phyloP scores from a whole-genome alignment of 306 rosid species.

The Gillenia trifoliata region DNA sequence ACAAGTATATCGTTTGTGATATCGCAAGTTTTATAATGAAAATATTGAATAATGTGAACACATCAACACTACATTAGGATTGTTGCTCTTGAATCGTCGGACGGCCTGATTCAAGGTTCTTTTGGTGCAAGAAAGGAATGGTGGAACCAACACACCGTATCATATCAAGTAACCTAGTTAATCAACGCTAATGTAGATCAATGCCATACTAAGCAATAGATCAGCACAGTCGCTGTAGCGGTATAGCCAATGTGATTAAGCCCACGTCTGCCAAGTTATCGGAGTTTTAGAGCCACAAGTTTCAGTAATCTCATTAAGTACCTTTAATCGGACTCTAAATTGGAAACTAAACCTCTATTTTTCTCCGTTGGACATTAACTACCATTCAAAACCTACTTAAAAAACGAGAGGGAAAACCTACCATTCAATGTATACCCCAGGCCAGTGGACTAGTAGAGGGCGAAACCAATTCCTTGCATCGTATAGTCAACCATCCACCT shows the following conservation, averaged over 20 bases:
- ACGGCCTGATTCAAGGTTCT: no score
- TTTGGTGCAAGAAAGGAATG: no score
- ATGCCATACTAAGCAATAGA: no score
- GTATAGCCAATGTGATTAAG: not conserved
- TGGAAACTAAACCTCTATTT: not conserved
- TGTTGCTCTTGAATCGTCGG: no score
- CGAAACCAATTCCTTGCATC: not conserved
- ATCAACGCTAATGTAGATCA: no score
- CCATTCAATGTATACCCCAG: not conserved
- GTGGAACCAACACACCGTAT: no score
- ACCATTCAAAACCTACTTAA: constrained; percentile 10
- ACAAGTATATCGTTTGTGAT: no score
- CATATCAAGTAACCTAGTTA: no score
- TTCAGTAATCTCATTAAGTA: not conserved
- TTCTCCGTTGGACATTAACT: not conserved
- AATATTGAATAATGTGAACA: no score
- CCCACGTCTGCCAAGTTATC: not conserved
- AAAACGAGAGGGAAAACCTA: constrained; percentile 5
- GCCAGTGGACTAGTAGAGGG: constrained; percentile 2
- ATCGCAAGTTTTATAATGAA: no score
- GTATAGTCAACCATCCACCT: not conserved
- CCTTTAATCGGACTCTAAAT: not conserved
- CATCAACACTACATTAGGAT: no score
- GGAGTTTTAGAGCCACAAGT: not conserved
- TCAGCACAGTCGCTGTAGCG: no score